Evolutionary conservation across 768 basidiomycete genomes (phyloP), one percentile per base, ranked within the genome.

Genomic region (Termitomyces sp.): DNA sequence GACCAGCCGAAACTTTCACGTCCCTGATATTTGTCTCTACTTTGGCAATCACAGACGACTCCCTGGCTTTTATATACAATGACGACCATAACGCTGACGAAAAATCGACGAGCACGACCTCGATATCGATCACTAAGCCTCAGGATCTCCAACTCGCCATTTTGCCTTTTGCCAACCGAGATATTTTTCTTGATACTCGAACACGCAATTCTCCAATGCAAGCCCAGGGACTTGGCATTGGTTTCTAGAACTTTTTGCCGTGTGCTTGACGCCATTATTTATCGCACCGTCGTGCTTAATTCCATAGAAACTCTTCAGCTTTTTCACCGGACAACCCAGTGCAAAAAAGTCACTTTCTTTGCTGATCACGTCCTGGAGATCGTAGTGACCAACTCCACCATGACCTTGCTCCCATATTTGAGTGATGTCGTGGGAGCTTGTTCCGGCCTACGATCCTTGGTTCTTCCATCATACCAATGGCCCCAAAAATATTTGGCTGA

Each of bases 211-310:
- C 51, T 61, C 7, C 61, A 66, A 6, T 66, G 65, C 40, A 67
- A 68, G 28, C 70, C 72, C n/a, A 65, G 55, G 33, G 61, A 63
- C 52, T 64, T 76, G 28, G 68, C 72, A n/a, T 56, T 64, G 36
- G 62, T 71, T 41, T 72, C 66, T 49, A 71, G 66, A 54, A 60
- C 64, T 30, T 69, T 79, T 52, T 57, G 61, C 57, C 58, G 60
- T n/a, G 62, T 72, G 49, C 58, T 76, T 24, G 68, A 76, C 54
- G 59, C 52, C 35, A 69, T 77, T 26, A 47, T 78, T 28, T 79
- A 79, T 58, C 67, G 71, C 47, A 70, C 70, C 5, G 71, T 79
- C 26, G 69, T 75, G 26, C 68, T 79, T 20, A 62, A 72, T 55
- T 67, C 68, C 1, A 43, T 62, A 11, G 60, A 66, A 28, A 62